These are phyloP conservation scores for Chaetomium fimeti DNA, from an alignment of 495 filamentous ascomycete species.

Conservation along the genomic window DNA sequence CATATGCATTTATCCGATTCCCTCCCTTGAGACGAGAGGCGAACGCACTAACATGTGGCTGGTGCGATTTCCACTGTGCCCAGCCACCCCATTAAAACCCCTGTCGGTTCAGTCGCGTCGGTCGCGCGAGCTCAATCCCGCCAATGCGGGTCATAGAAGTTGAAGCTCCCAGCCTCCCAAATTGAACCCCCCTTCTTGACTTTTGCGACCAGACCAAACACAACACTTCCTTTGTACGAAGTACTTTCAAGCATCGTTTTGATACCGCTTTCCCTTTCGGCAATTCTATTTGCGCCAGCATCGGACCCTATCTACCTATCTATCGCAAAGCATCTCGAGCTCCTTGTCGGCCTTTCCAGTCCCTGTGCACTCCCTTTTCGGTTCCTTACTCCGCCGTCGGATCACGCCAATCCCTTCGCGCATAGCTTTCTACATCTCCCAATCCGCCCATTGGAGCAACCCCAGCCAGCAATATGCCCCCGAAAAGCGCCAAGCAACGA, in stretches of 20 bases:
- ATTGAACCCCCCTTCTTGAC: conserved; percentile 13
- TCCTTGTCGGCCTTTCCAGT: neutral
- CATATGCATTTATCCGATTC: conserved; percentile 4
- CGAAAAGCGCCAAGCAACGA: conserved; percentile 11
- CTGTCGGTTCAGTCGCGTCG: conserved; percentile 11
- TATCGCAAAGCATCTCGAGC: conserved; percentile 14
- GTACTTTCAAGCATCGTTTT: conserved; percentile 9
- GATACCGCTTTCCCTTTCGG: neutral
- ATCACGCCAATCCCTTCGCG: neutral
- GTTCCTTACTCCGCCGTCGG: neutral
- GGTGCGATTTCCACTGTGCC: conserved; percentile 7
- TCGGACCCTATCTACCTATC: neutral
- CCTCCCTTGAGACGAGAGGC: neutral
- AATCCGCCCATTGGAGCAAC: neutral
- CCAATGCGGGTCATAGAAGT: conserved; percentile 8
- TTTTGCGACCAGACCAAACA: neutral
- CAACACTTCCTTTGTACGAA: neutral
- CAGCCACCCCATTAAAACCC: conserved; percentile 29
- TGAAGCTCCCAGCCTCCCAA: conserved; percentile 19
- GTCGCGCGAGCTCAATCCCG: conserved; percentile 11
- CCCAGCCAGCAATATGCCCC: conserved; percentile 12
- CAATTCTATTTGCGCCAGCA: conserved; percentile 14
- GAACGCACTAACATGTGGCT: conserved; percentile 16
- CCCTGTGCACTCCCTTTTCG: too few species aligned
- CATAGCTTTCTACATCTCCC: conserved; percentile 1